phyloP scores from a whole-genome alignment of 2,329 filamentous ascomycete species.

The Beauveria bassiana region DNA sequence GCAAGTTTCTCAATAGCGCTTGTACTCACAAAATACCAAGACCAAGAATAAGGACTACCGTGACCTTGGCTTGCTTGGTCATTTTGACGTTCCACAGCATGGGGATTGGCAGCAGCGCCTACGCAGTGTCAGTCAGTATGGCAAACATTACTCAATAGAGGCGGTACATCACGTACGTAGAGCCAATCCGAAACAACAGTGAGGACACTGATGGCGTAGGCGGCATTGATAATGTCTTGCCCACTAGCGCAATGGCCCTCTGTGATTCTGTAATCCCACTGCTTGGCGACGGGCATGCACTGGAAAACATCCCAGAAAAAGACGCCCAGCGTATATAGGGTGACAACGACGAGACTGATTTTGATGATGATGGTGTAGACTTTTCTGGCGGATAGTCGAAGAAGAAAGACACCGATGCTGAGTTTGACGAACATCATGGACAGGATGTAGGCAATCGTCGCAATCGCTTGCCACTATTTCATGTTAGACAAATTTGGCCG shows the following conservation, averaged over 20 bases:
- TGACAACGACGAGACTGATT: slow-evolving; percentile 36
- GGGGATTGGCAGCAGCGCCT: slow-evolving; percentile 44
- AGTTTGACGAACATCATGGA: slow-evolving; percentile 52
- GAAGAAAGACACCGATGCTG: slow-evolving; percentile 45
- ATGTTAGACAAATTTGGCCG: not conserved
- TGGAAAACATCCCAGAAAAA: slow-evolving; percentile 48
- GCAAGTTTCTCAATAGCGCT: too few species aligned
- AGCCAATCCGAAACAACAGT: slow-evolving; percentile 47
- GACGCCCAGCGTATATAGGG: slow-evolving; percentile 37
- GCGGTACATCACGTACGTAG: slow-evolving; percentile 28
- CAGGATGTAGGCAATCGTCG: slow-evolving; percentile 41
- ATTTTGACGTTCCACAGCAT: slow-evolving; percentile 49
- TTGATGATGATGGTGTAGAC: slow-evolving; percentile 42
- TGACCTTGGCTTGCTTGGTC: slow-evolving; percentile 43
- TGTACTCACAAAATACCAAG: slow-evolving; percentile 40
- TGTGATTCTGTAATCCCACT: slow-evolving; percentile 45
- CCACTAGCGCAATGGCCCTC: slow-evolving; percentile 34
- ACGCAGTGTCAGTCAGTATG: not conserved
- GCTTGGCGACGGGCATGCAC: slow-evolving; percentile 40
- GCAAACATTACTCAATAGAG: not conserved
- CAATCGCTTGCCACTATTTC: slow-evolving; percentile 41
- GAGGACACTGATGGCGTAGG: slow-evolving; percentile 45
- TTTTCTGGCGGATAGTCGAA: slow-evolving; percentile 38
- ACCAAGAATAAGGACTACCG: slow-evolving; percentile 40
- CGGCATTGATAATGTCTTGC: slow-evolving; percentile 37